These are phyloP conservation scores for Aspergillus sp. DNA, from an alignment of 2,329 filamentous ascomycete genomes.

Conservation along the genomic window DNA sequence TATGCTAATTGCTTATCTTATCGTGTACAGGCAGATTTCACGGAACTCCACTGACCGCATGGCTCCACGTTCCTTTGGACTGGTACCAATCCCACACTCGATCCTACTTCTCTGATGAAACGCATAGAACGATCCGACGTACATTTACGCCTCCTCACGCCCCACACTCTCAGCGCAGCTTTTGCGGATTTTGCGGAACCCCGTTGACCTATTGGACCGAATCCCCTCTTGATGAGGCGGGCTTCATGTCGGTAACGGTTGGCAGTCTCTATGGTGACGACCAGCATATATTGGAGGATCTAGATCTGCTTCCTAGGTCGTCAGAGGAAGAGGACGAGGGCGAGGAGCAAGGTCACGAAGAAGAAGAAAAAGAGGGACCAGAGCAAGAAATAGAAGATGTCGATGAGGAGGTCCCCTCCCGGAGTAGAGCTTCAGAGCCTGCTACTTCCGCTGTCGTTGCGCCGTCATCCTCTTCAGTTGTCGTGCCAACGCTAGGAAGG, in stretches of 20 bases:
- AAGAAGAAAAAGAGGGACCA: conserved; percentile 1
- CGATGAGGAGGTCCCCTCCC: conserved; percentile 23
- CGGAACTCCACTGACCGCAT: conserved; percentile 66
- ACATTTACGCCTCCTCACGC: conserved; percentile 55
- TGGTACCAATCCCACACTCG: conserved; percentile 73
- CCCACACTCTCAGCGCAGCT: conserved; percentile 59
- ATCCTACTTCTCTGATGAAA: conserved; percentile 72
- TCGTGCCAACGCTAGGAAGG: conserved; percentile 13
- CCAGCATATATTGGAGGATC: conserved; percentile 61
- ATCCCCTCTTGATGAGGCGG: conserved; percentile 58
- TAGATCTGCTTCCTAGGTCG: conserved; percentile 58
- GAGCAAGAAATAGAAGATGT: conserved; percentile 23
- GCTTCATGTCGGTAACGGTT: conserved; percentile 74
- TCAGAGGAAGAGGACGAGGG: conserved; percentile 5
- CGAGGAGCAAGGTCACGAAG: conserved; percentile 4
- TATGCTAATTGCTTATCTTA: no score
- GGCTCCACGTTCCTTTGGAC: conserved; percentile 69
- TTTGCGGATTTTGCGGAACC: conserved; percentile 89
- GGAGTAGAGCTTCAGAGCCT: conserved; percentile 12
- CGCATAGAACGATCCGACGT: conserved; percentile 56
- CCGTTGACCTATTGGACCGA: conserved; percentile 79
- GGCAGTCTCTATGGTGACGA: conserved; percentile 66
- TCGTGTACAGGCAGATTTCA: conserved; percentile 49
- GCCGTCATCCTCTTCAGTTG: conserved; percentile 9
- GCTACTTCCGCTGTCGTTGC: neutral